A percentile compares a stretch with the other conserved stretches of the same genome.
Conservation (phyloP, 192 early-diverging fungal genomes). For the Gonapodya prolifera region DNA sequence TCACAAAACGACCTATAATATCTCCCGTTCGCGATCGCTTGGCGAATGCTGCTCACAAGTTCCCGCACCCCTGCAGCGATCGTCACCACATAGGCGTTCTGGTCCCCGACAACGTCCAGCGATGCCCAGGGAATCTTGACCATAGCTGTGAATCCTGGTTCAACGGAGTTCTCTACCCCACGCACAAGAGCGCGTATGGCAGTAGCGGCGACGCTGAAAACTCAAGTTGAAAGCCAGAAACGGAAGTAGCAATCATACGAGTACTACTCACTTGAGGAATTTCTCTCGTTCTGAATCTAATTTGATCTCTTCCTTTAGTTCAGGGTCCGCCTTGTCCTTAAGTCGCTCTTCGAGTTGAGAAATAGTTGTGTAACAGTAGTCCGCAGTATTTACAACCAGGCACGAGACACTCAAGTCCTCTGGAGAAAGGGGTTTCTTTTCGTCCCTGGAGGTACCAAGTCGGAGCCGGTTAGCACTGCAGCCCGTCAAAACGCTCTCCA, state of each 20-base stretch:
- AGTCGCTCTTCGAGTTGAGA: conserved; percentile 78
- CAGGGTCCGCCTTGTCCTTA: conserved; percentile 63
- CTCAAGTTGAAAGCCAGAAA: conserved; percentile 3
- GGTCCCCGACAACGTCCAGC: conserved; percentile 83
- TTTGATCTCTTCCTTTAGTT: conserved; percentile 53
- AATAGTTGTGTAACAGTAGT: conserved; percentile 82
- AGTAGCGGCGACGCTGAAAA: conserved; percentile 39
- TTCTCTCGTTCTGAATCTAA: conserved; percentile 64
- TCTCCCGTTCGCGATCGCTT: conserved; percentile 49
- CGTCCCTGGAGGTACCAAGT: conserved; percentile 27
- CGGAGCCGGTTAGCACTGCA: background rate
- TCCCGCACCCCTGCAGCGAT: conserved; percentile 44
- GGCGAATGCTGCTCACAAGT: conserved; percentile 42
- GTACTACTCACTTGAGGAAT: conserved; percentile 51
- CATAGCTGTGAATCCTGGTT: conserved; percentile 60
- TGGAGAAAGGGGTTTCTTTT: conserved; percentile 41
- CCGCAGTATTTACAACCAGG: conserved; percentile 82
- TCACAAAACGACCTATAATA: conserved; percentile 86
- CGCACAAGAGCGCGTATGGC: conserved; percentile 54
- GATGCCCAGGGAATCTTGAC: conserved; percentile 64
- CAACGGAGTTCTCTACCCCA: conserved; percentile 52
- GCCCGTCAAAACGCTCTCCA: background rate
- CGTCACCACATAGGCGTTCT: conserved; percentile 69
- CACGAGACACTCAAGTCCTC: conserved; percentile 63
- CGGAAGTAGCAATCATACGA: background rate